Percentiles rank a stretch among this genome's conserved stretches.
These are phyloP conservation scores for Aspergillus pseudonomiae DNA, from an alignment of 2,329 filamentous ascomycete species.

Conservation along the genomic window DNA sequence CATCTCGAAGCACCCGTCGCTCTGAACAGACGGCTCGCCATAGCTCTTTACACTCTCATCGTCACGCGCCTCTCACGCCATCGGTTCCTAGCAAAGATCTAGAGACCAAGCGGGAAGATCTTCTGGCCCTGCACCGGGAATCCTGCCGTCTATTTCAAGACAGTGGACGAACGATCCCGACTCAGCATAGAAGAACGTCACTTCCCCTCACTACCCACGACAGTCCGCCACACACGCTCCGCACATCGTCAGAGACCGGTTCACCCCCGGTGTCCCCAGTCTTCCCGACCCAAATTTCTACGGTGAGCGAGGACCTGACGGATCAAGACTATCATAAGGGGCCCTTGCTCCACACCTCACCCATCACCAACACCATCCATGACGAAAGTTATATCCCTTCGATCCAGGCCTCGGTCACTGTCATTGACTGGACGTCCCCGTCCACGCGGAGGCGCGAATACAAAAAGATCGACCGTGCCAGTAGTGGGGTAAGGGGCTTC, in stretches of 20 bases:
- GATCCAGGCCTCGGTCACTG: slow-evolving; percentile 38
- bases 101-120: slow-evolving; percentile 35
- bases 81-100: slow-evolving; percentile 24
- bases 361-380: background rate
- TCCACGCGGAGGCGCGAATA: slow-evolving; percentile 49
- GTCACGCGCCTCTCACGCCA: slow-evolving; percentile 31
- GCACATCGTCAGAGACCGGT: slow-evolving; percentile 17
- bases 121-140: slow-evolving; percentile 44
- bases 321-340: background rate
- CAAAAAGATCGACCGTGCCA: slow-evolving; percentile 57
- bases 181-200: slow-evolving; percentile 2
- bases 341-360: slow-evolving; percentile 7
- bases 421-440: slow-evolving; percentile 52
- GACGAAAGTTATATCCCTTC: slow-evolving; percentile 4
- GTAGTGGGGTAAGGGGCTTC: slow-evolving; percentile 45
- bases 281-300: slow-evolving; percentile 7
- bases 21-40: slow-evolving; percentile 30
- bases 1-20: slow-evolving; percentile 37
- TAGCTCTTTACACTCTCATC: slow-evolving; percentile 33
- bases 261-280: slow-evolving; percentile 21
- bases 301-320: slow-evolving; percentile 11
- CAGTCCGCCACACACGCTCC: slow-evolving; percentile 8
- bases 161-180: slow-evolving; percentile 7
- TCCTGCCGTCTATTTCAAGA: slow-evolving; percentile 46
- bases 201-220: slow-evolving; percentile 9